Evolutionary conservation across 192 early-diverging fungal species (phyloP).

Genomic region (Entomortierella parvispora): DNA sequence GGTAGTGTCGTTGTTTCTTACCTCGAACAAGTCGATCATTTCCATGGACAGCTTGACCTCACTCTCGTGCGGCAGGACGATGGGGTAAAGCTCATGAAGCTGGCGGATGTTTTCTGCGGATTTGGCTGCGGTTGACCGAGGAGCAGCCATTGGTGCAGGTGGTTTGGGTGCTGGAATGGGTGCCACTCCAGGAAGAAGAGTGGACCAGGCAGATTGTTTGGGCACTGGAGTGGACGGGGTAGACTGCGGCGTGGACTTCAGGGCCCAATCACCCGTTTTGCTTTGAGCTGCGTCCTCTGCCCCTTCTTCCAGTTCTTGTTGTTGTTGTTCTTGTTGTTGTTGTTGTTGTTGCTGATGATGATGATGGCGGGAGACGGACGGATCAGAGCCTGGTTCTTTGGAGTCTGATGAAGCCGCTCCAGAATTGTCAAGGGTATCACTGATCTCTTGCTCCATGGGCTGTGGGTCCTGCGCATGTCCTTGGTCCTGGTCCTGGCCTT

Average conservation of each 20-base stretch:
- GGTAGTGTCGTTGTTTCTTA: constrained; percentile 5
- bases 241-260: too few species aligned
- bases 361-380: background rate
- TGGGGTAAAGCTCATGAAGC: constrained; percentile 4
- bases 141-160: background rate
- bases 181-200: background rate
- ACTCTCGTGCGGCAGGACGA: constrained; percentile 23
- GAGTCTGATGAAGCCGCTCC: too few species aligned
- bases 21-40: constrained; percentile 68
- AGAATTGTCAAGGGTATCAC: too few species aligned
- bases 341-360: background rate
- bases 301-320: background rate
- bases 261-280: too few species aligned
- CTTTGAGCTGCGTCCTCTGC: too few species aligned
- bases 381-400: background rate
- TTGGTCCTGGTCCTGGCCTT: too few species aligned
- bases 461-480: too few species aligned
- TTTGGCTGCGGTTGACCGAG: background rate
- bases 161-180: background rate
- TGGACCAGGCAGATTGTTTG: constrained; percentile 10
- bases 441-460: too few species aligned
- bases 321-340: background rate
- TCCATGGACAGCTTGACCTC: constrained; percentile 65
- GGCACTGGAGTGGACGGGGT: too few species aligned
- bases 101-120: constrained; percentile 2